These are phyloP conservation scores for Fusarium penzigii DNA, from an alignment of 2,329 filamentous ascomycete species.

Conservation along the genomic window DNA sequence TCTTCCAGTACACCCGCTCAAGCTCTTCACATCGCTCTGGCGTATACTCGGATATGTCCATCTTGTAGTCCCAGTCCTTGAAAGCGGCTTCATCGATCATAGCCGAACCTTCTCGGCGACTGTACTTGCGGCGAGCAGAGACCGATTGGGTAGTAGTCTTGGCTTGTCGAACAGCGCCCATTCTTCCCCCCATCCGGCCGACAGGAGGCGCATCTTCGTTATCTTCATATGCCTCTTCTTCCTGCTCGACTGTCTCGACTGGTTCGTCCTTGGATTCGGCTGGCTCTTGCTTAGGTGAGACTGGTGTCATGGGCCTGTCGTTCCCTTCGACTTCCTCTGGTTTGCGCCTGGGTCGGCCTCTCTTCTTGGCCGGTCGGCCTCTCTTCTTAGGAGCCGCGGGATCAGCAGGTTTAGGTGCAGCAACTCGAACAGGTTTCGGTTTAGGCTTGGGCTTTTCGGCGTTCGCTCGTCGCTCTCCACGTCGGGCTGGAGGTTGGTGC, in stretches of 20 bases:
- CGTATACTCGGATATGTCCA: slow-evolving; percentile 86
- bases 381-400: slow-evolving; percentile 41
- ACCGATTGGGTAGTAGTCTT: slow-evolving; percentile 72
- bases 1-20: slow-evolving; percentile 96
- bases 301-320: slow-evolving; percentile 59
- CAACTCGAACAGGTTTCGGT: slow-evolving; percentile 36
- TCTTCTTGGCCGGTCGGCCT: slow-evolving; percentile 39
- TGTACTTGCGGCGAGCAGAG: slow-evolving; percentile 84
- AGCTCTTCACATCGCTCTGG: slow-evolving; percentile 91
- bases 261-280: slow-evolving; percentile 34
- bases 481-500: slow-evolving; percentile 88
- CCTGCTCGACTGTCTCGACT: slow-evolving; percentile 52
- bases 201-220: slow-evolving; percentile 42
- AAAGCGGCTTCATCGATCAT: slow-evolving; percentile 89
- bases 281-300: slow-evolving; percentile 50
- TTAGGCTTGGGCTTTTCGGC: slow-evolving; percentile 52
- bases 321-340: slow-evolving; percentile 43
- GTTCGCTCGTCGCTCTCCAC: slow-evolving; percentile 76
- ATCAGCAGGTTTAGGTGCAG: slow-evolving; percentile 34
- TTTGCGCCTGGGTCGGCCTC: slow-evolving; percentile 38
- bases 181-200: slow-evolving; percentile 55
- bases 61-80: slow-evolving; percentile 85
- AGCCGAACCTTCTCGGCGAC: slow-evolving; percentile 74
- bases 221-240: slow-evolving; percentile 46
- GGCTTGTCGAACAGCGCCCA: slow-evolving; percentile 50